These are phyloP conservation scores for Trichoderma sp. DNA, from an alignment of 2,329 filamentous ascomycete species.

Conservation along the genomic window DNA sequence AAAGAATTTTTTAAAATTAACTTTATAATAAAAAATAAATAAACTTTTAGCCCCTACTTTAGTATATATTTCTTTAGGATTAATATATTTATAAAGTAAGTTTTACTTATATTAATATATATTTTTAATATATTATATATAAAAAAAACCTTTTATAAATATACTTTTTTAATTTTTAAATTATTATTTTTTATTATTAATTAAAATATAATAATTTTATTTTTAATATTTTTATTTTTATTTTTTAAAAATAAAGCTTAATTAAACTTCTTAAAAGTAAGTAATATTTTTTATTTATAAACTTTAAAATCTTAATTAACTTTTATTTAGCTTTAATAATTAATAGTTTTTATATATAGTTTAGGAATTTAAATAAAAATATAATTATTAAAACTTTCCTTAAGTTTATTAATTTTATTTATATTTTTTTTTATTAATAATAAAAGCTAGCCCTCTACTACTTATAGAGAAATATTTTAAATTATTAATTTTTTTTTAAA, in stretches of 20 bases:
- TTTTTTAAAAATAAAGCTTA: not conserved
- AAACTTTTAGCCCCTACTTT: not conserved
- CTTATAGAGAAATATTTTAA: too few relatives aligned
- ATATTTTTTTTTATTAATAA: not conserved
- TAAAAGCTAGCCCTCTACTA: not conserved
- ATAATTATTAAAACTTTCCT: not conserved
- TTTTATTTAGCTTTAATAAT: not conserved
- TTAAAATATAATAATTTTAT: not conserved
- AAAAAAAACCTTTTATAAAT: not conserved
- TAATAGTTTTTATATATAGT: not conserved
- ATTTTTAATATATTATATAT: not conserved
- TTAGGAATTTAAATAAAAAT: not conserved
- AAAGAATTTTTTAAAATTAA: not conserved
- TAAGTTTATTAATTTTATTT: not conserved
- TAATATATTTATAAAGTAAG: not conserved
- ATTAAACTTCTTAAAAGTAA: not conserved
- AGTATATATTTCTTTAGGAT: not conserved
- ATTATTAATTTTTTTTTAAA: too few relatives aligned
- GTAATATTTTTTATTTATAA: not conserved
- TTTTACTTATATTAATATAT: not conserved
- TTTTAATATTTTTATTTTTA: not conserved
- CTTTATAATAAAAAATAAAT: not conserved
- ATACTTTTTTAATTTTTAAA: not conserved
- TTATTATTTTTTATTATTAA: not conserved
- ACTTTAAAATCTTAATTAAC: not conserved